Evolutionary conservation across 371 early-diverging fungal species (phyloP).

Genomic region (Mortierella sp.): DNA sequence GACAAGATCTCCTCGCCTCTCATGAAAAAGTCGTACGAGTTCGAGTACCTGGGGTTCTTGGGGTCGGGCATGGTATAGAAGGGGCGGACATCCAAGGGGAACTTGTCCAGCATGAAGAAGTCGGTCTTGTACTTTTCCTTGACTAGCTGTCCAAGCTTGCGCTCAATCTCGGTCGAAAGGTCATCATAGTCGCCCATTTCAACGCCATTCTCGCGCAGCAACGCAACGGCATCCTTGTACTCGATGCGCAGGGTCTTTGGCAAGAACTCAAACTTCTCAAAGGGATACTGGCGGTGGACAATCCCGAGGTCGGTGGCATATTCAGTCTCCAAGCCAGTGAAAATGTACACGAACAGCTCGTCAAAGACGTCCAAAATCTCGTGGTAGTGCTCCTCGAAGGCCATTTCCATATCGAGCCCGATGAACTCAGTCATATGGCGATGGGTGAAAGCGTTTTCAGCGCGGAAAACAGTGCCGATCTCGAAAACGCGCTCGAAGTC

Average conservation of each 20-base stretch:
- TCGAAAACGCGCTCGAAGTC: conserved; percentile 99
- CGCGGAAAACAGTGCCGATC: conserved; percentile 99
- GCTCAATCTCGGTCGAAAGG: conserved; percentile 94
- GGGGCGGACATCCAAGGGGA: conserved; percentile 97
- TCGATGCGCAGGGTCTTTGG: conserved; percentile 91
- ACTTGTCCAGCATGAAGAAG: conserved; percentile 99
- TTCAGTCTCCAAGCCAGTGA: conserved; percentile 87
- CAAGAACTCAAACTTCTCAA: conserved; percentile 91
- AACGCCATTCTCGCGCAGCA: conserved; percentile 93
- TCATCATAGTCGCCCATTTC: conserved; percentile 96
- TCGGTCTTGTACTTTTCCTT: conserved; percentile 97
- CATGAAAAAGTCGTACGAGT: conserved; percentile 99
- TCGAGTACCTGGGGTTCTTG: conserved; percentile 87
- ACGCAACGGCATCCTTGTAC: conserved; percentile 92
- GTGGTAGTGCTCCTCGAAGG: conserved; percentile 98
- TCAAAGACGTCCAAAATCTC: conserved; percentile 92
- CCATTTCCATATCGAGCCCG: conserved; percentile 99
- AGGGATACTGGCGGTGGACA: conserved; percentile 93
- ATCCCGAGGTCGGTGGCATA: conserved; percentile 88
- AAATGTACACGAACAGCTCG: conserved; percentile 93
- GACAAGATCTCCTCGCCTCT: conserved; percentile 99
- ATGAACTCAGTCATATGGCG: conserved; percentile 99
- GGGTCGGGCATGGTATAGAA: conserved; percentile 99
- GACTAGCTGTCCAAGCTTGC: conserved; percentile 93
- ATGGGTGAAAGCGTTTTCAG: conserved; percentile 99